These are phyloP conservation scores for Mycena galopus DNA, from an alignment of 768 basidiomycete species.

Conservation along the genomic window DNA sequence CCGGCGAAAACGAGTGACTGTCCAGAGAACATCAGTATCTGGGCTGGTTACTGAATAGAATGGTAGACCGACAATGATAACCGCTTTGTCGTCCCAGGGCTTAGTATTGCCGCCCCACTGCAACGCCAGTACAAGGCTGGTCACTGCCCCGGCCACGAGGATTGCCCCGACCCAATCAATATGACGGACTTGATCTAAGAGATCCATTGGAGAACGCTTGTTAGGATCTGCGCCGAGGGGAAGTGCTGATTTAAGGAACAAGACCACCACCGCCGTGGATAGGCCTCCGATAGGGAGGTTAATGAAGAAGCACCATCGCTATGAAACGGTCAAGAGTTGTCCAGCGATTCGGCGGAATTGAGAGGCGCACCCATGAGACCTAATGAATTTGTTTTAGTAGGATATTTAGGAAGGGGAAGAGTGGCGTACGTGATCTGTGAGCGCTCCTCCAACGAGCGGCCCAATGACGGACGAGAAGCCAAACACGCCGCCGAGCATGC, in stretches of 20 bases:
- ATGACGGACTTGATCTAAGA: slow-evolving; percentile 21
- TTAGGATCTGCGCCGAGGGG: slow-evolving; percentile 32
- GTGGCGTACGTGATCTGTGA: slow-evolving; percentile 38
- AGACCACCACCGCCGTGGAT: slow-evolving; percentile 22
- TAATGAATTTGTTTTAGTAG: neutral
- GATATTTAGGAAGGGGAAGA: neutral
- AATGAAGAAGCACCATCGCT: slow-evolving; percentile 20
- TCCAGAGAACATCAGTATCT: neutral
- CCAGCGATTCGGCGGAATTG: neutral
- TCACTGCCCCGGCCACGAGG: slow-evolving; percentile 50
- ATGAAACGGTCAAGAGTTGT: neutral
- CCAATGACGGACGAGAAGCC: slow-evolving; percentile 35
- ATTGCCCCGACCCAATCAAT: slow-evolving; percentile 55
- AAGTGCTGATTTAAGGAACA: slow-evolving; percentile 27
- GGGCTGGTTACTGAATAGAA: neutral
- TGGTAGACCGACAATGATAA: slow-evolving; percentile 31
- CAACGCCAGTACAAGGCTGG: slow-evolving; percentile 54
- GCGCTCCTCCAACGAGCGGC: slow-evolving; percentile 45
- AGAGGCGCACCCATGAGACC: slow-evolving; percentile 4
- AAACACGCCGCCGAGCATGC: slow-evolving; percentile 42
- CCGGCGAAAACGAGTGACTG: slow-evolving; percentile 11
- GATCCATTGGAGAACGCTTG: slow-evolving; percentile 21
- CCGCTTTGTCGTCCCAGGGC: slow-evolving; percentile 48
- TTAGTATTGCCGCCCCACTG: slow-evolving; percentile 60
- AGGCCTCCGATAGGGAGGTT: slow-evolving; percentile 37